These are phyloP conservation scores for Kazachstania sp. DNA, from an alignment of 1,139 yeast genomes.

Conservation along the genomic window DNA sequence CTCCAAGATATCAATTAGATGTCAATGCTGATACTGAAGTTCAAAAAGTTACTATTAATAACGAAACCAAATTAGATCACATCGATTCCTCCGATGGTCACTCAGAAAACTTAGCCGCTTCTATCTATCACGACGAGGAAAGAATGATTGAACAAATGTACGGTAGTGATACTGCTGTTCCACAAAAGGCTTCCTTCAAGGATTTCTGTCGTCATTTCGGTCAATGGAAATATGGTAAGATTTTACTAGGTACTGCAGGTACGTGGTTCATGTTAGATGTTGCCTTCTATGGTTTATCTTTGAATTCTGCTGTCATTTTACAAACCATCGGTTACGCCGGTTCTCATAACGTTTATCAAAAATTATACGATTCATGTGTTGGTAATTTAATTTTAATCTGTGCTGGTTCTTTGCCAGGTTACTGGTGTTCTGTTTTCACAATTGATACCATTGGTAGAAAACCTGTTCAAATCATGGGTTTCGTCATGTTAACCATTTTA, in stretches of 20 bases:
- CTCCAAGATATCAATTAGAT: constrained; percentile 65
- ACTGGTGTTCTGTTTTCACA: constrained; percentile 73
- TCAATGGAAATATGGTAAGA: constrained; percentile 83
- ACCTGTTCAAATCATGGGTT: constrained; percentile 69
- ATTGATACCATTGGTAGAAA: constrained; percentile 75
- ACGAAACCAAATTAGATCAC: background rate
- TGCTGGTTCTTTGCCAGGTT: constrained; percentile 90
- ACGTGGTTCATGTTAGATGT: constrained; percentile 95
- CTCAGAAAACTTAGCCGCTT: background rate
- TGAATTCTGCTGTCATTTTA: constrained; percentile 72
- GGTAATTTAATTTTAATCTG: constrained; percentile 84
- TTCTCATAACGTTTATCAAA: constrained; percentile 50
- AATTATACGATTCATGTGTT: constrained; percentile 68
- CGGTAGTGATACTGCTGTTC: background rate
- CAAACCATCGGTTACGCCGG: constrained; percentile 77
- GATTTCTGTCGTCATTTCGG: constrained; percentile 68
- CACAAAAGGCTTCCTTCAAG: constrained; percentile 38
- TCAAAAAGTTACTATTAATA: background rate
- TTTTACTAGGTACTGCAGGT: constrained; percentile 87
- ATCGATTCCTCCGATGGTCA: background rate
- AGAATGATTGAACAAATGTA: constrained; percentile 1
- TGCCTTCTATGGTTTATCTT: constrained; percentile 85
- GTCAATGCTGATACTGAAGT: background rate
- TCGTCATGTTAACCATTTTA: constrained; percentile 55
- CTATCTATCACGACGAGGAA: constrained; percentile 2